Evolutionary conservation across 1,284 basidiomycete genomes (phyloP).

Genomic region (Sutorius eximius): DNA sequence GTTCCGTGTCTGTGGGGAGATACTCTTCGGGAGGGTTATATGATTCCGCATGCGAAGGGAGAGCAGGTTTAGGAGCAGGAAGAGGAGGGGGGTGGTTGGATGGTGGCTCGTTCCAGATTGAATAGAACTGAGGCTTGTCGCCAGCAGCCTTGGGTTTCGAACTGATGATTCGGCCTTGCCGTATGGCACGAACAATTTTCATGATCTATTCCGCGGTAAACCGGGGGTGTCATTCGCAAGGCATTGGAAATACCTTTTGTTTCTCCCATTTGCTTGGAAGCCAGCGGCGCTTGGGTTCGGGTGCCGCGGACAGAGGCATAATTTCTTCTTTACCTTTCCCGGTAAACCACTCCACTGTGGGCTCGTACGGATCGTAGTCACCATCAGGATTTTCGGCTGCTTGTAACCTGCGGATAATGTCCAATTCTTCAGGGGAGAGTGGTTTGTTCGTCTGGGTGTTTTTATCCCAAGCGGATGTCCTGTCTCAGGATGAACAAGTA

Average conservation of each 20-base stretch:
- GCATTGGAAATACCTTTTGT: slow-evolving; percentile 73
- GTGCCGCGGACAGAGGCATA: slow-evolving; percentile 89
- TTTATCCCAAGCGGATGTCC: slow-evolving; percentile 94
- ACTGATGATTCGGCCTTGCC: slow-evolving; percentile 90
- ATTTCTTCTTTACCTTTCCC: slow-evolving; percentile 92
- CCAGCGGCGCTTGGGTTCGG: slow-evolving; percentile 96
- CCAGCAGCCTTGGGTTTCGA: slow-evolving; percentile 79
- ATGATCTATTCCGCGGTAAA: slow-evolving; percentile 66
- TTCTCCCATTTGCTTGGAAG: slow-evolving; percentile 99
- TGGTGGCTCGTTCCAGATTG: slow-evolving; percentile 84
- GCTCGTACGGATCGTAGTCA: slow-evolving; percentile 89
- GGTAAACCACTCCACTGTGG: slow-evolving; percentile 96
- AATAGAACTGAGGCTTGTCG: slow-evolving; percentile 78
- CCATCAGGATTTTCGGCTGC: slow-evolving; percentile 91
- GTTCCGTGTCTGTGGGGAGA: slow-evolving; percentile 87
- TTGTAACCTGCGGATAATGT: slow-evolving; percentile 91
- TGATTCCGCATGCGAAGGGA: slow-evolving; percentile 92
- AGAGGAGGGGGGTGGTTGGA: slow-evolving; percentile 75
- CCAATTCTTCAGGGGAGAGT: slow-evolving; percentile 88
- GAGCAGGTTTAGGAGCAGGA: slow-evolving; percentile 88
- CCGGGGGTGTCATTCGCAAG: not conserved
- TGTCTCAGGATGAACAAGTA: slow-evolving; percentile 32
- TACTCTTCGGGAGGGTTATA: slow-evolving; percentile 99
- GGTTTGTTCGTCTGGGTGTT: slow-evolving; percentile 84
- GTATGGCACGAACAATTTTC: slow-evolving; percentile 99